Evolutionary conservation across 2,329 filamentous ascomycete genomes (phyloP).

Genomic region (Diaporthe australafricana): DNA sequence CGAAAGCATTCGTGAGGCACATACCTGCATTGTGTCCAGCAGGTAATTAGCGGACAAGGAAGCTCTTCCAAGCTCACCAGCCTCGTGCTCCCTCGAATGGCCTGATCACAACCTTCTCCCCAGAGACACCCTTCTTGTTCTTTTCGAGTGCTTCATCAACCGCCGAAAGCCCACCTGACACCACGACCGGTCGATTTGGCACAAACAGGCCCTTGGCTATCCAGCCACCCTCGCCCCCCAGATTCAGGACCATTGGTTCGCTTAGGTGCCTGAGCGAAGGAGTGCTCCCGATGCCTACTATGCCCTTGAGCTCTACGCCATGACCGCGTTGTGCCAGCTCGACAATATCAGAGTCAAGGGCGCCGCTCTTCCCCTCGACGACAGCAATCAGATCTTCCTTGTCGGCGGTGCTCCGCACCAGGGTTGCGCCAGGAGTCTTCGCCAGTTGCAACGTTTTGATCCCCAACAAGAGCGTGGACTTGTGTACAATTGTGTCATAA

Average conservation of each 20-base stretch:
- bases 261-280: conserved; percentile 44
- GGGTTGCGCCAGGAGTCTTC: conserved; percentile 32
- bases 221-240: conserved; percentile 46
- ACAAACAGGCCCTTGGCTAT: conserved; percentile 45
- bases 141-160: conserved; percentile 42
- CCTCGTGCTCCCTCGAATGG: conserved; percentile 24
- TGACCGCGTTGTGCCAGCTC: conserved; percentile 37
- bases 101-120: conserved; percentile 43
- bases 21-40: too few species aligned
- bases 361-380: conserved; percentile 33
- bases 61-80: background rate
- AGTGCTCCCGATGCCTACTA: conserved; percentile 42
- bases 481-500: conserved; percentile 45
- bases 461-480: conserved; percentile 45
- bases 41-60: background rate
- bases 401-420: background rate
- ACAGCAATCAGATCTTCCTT: background rate
- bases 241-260: conserved; percentile 43
- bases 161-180: conserved; percentile 44
- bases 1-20: too few species aligned
- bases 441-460: conserved; percentile 42
- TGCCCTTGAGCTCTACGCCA: conserved; percentile 19
- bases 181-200: conserved; percentile 45
- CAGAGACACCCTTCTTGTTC: conserved; percentile 44
- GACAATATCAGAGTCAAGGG: conserved; percentile 37